Evolutionary conservation across 2,329 filamentous ascomycete genomes (phyloP), one percentile per base, ranked within the genome.

Genomic region (Fusarium proliferatum): DNA sequence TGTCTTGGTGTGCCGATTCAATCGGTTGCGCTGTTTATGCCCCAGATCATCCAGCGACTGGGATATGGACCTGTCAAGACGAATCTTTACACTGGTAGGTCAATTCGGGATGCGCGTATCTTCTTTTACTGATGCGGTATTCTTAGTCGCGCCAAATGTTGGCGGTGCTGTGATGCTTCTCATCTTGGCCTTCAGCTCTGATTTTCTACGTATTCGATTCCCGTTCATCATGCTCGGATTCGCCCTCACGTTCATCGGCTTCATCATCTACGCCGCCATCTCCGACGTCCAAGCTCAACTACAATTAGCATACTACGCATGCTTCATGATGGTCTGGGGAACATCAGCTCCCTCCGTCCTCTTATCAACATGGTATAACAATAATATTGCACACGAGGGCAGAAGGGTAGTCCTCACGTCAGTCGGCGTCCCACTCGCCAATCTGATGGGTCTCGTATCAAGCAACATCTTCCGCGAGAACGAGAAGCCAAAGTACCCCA

Each of bases 391-490:
- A 0, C 3, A 48, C 1, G 65, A 68, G 0, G 48, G 48, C 0
- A 4, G 10, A 0, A 4, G 64, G 0, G 55, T 68, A 12, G 55
- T 68, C 2, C 64, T 68, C 8, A 68, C 65, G 0, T 68, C 65
- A 4, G 65, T 68, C 1, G 65, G 65, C 2, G 65, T 68, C 8
- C 65, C 65, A 0, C 49, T 68, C 13, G 65, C 65, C 0, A 68
- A 68, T 23, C 38, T 71, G 2, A 71, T 71, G 55, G 92, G 92
- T 12, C 84, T 94, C 3, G 90, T 94, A 0, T 86, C 85, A 13
- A 89, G 87, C 64, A 93, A 93, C 72, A 92, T 94, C 71, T 94
- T 94, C 82, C 86, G 87, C 3, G 83, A 86, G 28, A 82, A 89
- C 64, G 90, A 92, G 72, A 88, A 87, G 10, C 92, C 92, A 0